Base-by-base conservation (phyloP, 148 eudicot genomes). In the Diospyros kaki region DNA sequence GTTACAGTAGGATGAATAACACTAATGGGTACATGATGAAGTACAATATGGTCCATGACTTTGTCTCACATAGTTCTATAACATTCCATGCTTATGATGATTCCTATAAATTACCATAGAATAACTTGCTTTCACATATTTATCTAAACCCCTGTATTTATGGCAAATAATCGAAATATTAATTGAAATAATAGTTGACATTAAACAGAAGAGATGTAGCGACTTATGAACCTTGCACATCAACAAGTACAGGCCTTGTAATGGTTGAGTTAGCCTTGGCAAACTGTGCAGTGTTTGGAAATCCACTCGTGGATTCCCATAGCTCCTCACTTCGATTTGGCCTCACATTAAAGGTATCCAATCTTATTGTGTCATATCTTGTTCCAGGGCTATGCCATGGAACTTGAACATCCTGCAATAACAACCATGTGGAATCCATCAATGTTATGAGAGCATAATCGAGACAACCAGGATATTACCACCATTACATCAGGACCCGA, bases 211-310 rank as follows among this genome's bases (percentile, higher is more conserved):
- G 18, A 48, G 5, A 44, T 59, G 51, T 14, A 11, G 50, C 12
- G 40, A 73, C 46, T 3, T 51, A 43, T 40, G 58, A 73, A 91
- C 91, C 91, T 89, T 85, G 86, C 59, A 77, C 69, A 65, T 87
- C 85, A 18, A 78, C 73, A 64, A 78, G 78, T 40, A 81, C 76
- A 69, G 78, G 80, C 82, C 76, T 87, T 76, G 66, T 74, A 62
- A 60, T 53, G 50, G 78, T 70, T 54, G 87, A 81, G 55, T 83
- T 81, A 64, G 79, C 70, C 69, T 54, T 78, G 54, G 79, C 76
- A 69, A 83, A 77, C 52, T 80, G 84, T 45, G 64, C 64, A 52
- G 71, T 55, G 38, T 82, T 84, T n/a, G 81, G 46, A 17, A 77
- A 61, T 63, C 82, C 84, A 67, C 58, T 76, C 28, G 58, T 69